A percentile compares a stretch with the other conserved stretches of the same genome.
These are phyloP conservation scores for Marasmius tenuissimus DNA, from an alignment of 1,284 basidiomycete genomes.

Conservation along the genomic window DNA sequence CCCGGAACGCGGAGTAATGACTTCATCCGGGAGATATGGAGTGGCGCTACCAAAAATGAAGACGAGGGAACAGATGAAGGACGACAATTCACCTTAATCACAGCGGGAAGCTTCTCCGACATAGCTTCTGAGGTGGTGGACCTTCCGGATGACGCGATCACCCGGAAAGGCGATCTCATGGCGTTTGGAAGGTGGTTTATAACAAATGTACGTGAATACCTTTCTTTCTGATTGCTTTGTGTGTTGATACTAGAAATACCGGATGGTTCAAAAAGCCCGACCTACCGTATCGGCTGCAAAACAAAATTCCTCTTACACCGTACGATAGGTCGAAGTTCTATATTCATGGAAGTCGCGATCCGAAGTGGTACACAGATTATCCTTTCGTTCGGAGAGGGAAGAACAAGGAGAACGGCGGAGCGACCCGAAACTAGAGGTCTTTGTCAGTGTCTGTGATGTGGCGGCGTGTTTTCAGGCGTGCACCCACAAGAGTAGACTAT, in stretches of 20 bases:
- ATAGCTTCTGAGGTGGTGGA: constrained; percentile 30
- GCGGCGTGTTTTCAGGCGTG: no score
- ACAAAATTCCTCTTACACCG: constrained; percentile 22
- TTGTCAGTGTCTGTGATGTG: no score
- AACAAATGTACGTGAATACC: constrained; percentile 1
- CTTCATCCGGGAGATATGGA: constrained; percentile 33
- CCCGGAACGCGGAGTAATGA: constrained; percentile 31
- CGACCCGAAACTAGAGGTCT: no score
- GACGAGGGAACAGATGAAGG: constrained; percentile 21
- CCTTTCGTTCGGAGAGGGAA: constrained; percentile 19
- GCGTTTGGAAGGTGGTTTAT: constrained; percentile 40
- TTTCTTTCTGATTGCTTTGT: neutral
- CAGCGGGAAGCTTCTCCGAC: constrained; percentile 42
- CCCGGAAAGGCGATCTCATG: constrained; percentile 31
- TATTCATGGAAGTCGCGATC: constrained; percentile 13
- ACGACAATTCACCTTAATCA: constrained; percentile 34
- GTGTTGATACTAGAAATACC: neutral
- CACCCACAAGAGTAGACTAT: no score
- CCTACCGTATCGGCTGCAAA: neutral
- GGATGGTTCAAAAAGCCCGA: neutral
- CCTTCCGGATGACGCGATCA: constrained; percentile 25
- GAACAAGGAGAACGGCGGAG: no score
- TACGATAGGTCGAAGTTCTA: constrained; percentile 29
- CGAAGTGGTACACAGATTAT: constrained; percentile 37
- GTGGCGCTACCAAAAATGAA: neutral